phyloP scores from a whole-genome alignment of 148 eudicot genomes.

The Tetragonia tetragonoides region DNA sequence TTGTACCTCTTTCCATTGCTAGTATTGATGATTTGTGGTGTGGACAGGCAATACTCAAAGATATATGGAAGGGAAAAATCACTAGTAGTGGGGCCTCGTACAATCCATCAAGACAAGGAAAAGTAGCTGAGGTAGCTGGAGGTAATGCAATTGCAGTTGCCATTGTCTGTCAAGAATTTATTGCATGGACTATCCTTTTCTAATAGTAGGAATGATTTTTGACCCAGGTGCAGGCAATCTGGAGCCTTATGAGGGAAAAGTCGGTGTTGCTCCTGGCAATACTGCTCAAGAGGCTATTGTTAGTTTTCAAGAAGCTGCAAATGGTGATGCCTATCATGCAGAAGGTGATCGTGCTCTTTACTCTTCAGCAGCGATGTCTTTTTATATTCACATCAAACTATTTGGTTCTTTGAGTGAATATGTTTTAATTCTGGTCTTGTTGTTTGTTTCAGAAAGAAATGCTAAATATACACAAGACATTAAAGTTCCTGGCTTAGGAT shows the following conservation, averaged over 20 bases:
- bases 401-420: slow-evolving; percentile 7
- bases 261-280: slow-evolving; percentile 28
- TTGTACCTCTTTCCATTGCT: background rate
- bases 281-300: slow-evolving; percentile 38
- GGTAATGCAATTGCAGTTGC: slow-evolving; percentile 39
- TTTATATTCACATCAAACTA: background rate
- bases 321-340: slow-evolving; percentile 25
- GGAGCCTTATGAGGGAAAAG: slow-evolving; percentile 34
- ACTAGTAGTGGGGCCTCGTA: slow-evolving; percentile 56
- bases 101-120: slow-evolving; percentile 50
- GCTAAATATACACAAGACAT: slow-evolving; percentile 31
- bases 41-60: slow-evolving; percentile 58
- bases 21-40: slow-evolving; percentile 17
- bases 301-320: slow-evolving; percentile 26
- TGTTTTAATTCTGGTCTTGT: slow-evolving; percentile 1
- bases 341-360: slow-evolving; percentile 30
- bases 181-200: slow-evolving; percentile 3
- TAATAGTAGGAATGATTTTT: slow-evolving; percentile 12
- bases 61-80: slow-evolving; percentile 83
- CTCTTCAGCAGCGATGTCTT: background rate
- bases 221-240: slow-evolving; percentile 35
- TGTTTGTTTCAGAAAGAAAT: slow-evolving; percentile 33
- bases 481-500: slow-evolving; percentile 22
- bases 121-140: slow-evolving; percentile 42
- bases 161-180: slow-evolving; percentile 3